Evolutionary conservation across 2,329 filamentous ascomycete species (phyloP), one percentile per base, ranked within the genome.

Genomic region (Colletotrichum sp.): DNA sequence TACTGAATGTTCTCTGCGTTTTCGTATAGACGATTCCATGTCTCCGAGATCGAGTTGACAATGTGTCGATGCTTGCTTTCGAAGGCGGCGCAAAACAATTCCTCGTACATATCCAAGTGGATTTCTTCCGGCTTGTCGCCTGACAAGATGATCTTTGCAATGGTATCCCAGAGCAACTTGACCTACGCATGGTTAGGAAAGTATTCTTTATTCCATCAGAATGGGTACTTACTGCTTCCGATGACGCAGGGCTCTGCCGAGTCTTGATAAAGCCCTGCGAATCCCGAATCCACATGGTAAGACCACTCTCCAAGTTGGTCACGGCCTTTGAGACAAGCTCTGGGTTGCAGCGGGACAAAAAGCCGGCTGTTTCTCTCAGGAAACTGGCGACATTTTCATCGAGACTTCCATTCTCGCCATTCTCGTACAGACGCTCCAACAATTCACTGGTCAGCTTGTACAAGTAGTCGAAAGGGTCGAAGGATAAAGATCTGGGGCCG

Each of bases 1-100:
- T 95, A 96, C 28, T 90, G 85, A 2, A 95, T 81, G 7, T 85
- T 85, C 5, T 91, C 86, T 52, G 90, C 88, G 18, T 89, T 85
- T 24, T 92, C 92, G 80, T 95, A 95, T 0, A 93, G 90, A 1
- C 84, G 82, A 78, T 96, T 96, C 95, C 95, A 98, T 77, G 87
- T 79, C 28, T 85, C 84, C 48, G 87, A 84, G 21, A 88, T 85
- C 80, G 81, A 87, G 82, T 84, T 92, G 77, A 86, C 94, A 79
- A 86, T 90, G 75, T 82, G 85, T 72, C 81, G 85, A 80, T 89
- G 94, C 82, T 86, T 93, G 85, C 86, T 93, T 78, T 83, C 89
- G 83, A 90, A 93, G 2, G 88, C 90, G 13, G 89, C 88, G 57
- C 87, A 89, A 18, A 93, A 81, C 6, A 93, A 81, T 4, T 84